Evolutionary conservation across 768 basidiomycete species (phyloP).

Genomic region (Tylopilus rubrobrunneus): DNA sequence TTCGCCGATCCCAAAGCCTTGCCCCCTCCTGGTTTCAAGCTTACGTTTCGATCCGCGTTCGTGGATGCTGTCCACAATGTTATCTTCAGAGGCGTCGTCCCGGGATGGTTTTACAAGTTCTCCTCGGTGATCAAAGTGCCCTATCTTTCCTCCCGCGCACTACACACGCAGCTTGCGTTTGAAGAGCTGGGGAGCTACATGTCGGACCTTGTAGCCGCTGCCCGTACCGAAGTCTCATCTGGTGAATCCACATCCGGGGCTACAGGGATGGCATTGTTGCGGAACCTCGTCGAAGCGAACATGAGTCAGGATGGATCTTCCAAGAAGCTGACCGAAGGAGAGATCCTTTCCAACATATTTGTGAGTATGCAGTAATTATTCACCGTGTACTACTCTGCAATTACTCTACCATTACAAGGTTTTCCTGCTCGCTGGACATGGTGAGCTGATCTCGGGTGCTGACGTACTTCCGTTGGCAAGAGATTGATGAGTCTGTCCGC

Average conservation of each 20-base stretch:
- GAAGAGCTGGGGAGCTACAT: slow-evolving; percentile 38
- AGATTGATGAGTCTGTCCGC: slow-evolving; percentile 2
- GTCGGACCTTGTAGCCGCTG: slow-evolving; percentile 37
- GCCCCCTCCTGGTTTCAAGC: slow-evolving; percentile 28
- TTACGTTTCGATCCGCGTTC: slow-evolving; percentile 38
- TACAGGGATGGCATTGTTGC: slow-evolving; percentile 37
- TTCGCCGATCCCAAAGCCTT: slow-evolving; percentile 25
- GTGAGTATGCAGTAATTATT: slow-evolving; percentile 26
- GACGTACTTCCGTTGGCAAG: not conserved
- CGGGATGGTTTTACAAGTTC: slow-evolving; percentile 31
- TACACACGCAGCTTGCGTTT: slow-evolving; percentile 31
- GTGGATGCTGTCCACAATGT: slow-evolving; percentile 17
- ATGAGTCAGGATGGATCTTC: slow-evolving; percentile 32
- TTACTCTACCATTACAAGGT: slow-evolving; percentile 22
- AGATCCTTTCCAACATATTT: slow-evolving; percentile 47
- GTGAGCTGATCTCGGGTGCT: slow-evolving; percentile 21
- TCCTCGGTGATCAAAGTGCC: slow-evolving; percentile 31
- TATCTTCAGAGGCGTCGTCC: slow-evolving; percentile 29
- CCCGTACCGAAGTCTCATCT: slow-evolving; percentile 33
- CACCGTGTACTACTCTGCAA: not conserved
- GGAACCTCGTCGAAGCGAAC: slow-evolving; percentile 46
- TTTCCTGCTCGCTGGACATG: slow-evolving; percentile 50
- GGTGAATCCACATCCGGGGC: slow-evolving; percentile 16
- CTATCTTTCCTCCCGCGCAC: slow-evolving; percentile 30
- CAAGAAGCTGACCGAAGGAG: slow-evolving; percentile 39